Evolutionary conservation across 2,329 filamentous ascomycete species (phyloP).

Genomic region (Trichoderma atroviride): DNA sequence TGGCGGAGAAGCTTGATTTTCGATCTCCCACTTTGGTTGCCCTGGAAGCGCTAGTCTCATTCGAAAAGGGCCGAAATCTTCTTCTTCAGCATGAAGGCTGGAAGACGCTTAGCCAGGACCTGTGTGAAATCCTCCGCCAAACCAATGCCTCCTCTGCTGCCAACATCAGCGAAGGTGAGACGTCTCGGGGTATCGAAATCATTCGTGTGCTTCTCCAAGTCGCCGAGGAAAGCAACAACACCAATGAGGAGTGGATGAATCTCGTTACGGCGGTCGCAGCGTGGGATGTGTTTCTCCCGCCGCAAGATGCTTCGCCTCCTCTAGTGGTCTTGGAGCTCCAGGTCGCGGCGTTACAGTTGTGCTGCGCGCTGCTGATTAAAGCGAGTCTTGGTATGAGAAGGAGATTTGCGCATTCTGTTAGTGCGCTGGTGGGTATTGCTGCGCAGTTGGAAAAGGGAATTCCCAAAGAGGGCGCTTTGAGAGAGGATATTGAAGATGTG

Average conservation of each 20-base stretch:
- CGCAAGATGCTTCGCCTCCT: constrained; percentile 29
- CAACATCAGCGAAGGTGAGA: constrained; percentile 34
- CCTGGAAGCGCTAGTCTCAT: constrained; percentile 59
- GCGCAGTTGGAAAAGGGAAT: constrained; percentile 44
- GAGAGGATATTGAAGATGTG: constrained; percentile 52
- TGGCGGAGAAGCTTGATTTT: constrained; percentile 51
- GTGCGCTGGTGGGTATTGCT: constrained; percentile 54
- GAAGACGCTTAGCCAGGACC: constrained; percentile 54
- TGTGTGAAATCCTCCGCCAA: constrained; percentile 48
- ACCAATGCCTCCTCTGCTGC: constrained; percentile 29
- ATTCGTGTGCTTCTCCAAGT: constrained; percentile 58
- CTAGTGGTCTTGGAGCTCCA: constrained; percentile 50
- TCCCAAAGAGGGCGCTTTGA: constrained; percentile 39
- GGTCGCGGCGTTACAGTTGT: constrained; percentile 59
- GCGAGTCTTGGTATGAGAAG: constrained; percentile 51
- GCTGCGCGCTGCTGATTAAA: constrained; percentile 53
- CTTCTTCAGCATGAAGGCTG: constrained; percentile 59
- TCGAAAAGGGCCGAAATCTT: constrained; percentile 50
- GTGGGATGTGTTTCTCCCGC: constrained; percentile 46
- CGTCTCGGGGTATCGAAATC: constrained; percentile 56
- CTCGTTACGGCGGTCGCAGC: constrained; percentile 55
- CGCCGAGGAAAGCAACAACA: constrained; percentile 50
- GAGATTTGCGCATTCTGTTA: constrained; percentile 55
- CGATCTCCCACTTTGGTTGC: constrained; percentile 60
- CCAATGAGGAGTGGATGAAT: constrained; percentile 60